Evolutionary conservation across 1,284 basidiomycete genomes (phyloP).

Genomic region (Melanopsichium pennsylvanicum): DNA sequence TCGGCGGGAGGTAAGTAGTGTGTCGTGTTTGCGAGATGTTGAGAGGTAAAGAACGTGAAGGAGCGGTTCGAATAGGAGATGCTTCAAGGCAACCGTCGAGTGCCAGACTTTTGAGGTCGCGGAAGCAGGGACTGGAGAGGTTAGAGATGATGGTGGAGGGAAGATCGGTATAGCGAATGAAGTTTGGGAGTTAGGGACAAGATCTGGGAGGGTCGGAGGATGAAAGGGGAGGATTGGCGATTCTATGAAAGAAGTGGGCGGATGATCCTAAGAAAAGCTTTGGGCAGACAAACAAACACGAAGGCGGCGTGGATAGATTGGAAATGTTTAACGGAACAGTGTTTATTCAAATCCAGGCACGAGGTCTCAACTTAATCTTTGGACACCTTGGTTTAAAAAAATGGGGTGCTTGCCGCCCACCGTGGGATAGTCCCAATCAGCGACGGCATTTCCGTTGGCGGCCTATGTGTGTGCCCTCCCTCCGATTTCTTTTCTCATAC

Average conservation of each 20-base stretch:
- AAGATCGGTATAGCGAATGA: neutral
- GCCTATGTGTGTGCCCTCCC: too few species aligned
- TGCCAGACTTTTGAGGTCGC: constrained; percentile 16
- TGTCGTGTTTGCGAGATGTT: neutral
- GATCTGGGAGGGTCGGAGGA: neutral
- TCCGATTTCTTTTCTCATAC: too few species aligned
- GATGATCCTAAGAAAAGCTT: neutral
- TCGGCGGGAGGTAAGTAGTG: neutral
- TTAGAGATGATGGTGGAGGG: neutral
- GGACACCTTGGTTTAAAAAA: neutral
- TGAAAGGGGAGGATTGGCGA: neutral
- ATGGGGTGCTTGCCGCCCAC: constrained; percentile 5
- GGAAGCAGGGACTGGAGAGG: neutral
- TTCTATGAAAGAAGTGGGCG: neutral
- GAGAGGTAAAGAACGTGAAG: constrained; percentile 7
- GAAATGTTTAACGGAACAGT: too few species aligned
- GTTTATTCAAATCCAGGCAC: too few species aligned
- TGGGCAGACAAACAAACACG: too few species aligned
- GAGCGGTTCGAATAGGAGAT: too few species aligned
- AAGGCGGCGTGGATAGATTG: too few species aligned
- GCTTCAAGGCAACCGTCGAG: constrained; percentile 1
- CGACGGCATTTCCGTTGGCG: too few species aligned
- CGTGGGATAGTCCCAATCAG: too few species aligned
- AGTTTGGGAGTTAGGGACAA: neutral
- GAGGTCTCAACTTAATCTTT: too few species aligned